A percentile compares a stretch with the other conserved stretches of the same genome.
phyloP scores from a whole-genome alignment of 2,329 filamentous ascomycete genomes.

The Colletotrichum somersetense region DNA sequence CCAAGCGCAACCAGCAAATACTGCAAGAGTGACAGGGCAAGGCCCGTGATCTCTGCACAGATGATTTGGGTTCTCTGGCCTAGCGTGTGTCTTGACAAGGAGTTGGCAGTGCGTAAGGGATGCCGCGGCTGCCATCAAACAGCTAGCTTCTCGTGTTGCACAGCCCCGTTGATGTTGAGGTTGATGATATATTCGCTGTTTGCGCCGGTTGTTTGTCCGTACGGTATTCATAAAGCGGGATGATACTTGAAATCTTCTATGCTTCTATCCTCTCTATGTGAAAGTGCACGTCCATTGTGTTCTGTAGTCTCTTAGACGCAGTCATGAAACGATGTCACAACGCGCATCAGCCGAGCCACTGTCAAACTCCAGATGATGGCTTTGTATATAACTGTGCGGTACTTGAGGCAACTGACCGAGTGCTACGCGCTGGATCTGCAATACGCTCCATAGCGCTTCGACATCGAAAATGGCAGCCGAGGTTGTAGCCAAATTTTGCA shows the following conservation, averaged over 20 bases:
- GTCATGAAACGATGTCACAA: constrained; percentile 25
- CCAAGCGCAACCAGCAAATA: neutral
- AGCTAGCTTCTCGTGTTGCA: neutral
- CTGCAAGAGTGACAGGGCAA: neutral
- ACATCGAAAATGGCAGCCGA: neutral
- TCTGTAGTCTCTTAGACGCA: constrained; percentile 9
- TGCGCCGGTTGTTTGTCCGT: no score
- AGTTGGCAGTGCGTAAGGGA: neutral
- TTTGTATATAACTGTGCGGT: constrained; percentile 16
- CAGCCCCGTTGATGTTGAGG: no score
- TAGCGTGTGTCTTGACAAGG: neutral
- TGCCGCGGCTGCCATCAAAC: neutral
- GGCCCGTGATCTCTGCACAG: constrained; percentile 9
- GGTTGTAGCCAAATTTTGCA: neutral
- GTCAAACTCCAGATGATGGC: constrained; percentile 18
- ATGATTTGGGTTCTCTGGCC: neutral
- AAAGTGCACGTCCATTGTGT: neutral
- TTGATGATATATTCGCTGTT: neutral
- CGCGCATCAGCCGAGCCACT: constrained; percentile 13
- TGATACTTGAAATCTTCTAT: neutral
- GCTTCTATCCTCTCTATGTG: neutral
- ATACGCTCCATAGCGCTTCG: neutral
- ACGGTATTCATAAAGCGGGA: no score
- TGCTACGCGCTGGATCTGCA: no score
- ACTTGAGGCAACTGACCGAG: no score